Base-by-base conservation (phyloP, 306 rosid species). In the Lathyrus aphaca region DNA sequence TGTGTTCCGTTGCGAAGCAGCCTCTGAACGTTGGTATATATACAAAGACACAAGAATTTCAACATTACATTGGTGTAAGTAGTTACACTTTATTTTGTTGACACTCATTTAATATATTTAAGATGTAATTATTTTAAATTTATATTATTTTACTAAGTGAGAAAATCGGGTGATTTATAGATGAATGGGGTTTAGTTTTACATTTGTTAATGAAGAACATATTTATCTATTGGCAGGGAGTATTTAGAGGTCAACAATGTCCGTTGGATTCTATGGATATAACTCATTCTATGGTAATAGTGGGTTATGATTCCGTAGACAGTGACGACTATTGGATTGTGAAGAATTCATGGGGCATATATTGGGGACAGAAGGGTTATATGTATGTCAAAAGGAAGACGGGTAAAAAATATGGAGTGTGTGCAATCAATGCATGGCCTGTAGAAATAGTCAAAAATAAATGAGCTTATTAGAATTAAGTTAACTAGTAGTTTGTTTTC, bases 311-410 rank as follows among this genome's bases (percentile, higher is more conserved):
- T 27, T 67, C 85, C 2, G 66, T 62, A 44, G 59, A 74, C 9
- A 79, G 43, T 44, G 77, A 67, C 37, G 88, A 81, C 44, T 87
- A 69, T 63, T 87, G 87, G 94, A 88, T 88, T 2, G 84, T 85
- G 49, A 85, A 88, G 75, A 88, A 88, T 38, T 77, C 82, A 19
- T 83, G 85, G 90, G 80, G 82, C 32, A 57, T 43, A 2, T 1
- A 4, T 7, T 85, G 94, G 90, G 90, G 90, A 29, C 15, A 81
- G 0, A n/a, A 80, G 3, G 90, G 88, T 35, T 85, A 85, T 55
- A n/a, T 79, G 1, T 83, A 68, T 67, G 69, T 87, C 10, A 81
- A 56, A 62, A 85, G 90, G 68, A 81, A 81, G 29, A 83, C 83
- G 3, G 23, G 15, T 8, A 13, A 27, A 43, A 4, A 2, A 1